Percentiles rank a stretch among this genome's conserved stretches.
phyloP scores from a whole-genome alignment of 2,329 filamentous ascomycete species.

The Sporothrix pseudoabietina region DNA sequence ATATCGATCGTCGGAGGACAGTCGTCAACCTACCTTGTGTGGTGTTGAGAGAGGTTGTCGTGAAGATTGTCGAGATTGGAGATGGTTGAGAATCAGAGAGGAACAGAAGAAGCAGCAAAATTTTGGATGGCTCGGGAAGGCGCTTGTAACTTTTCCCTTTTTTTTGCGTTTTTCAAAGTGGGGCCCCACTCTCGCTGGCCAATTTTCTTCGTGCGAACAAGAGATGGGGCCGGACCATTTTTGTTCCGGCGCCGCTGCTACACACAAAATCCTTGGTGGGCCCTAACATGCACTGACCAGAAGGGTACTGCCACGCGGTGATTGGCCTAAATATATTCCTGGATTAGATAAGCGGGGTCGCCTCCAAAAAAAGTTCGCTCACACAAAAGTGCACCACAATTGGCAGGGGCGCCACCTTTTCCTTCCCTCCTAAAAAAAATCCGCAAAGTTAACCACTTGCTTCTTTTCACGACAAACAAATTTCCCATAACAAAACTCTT shows the following conservation, averaged over 20 bases:
- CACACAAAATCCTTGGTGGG: conserved; percentile 31
- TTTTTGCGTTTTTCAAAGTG: conserved; percentile 24
- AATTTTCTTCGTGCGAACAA: conserved; percentile 33
- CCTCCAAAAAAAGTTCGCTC: conserved; percentile 28
- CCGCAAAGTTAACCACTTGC: conserved; percentile 21
- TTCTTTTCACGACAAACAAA: conserved; percentile 26
- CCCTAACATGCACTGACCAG: conserved; percentile 31
- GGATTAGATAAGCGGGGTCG: conserved; percentile 26
- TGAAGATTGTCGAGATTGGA: conserved; percentile 17
- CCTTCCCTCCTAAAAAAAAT: conserved; percentile 21
- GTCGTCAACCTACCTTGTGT: conserved; percentile 28
- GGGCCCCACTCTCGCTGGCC: not conserved
- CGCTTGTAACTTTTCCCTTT: conserved; percentile 13
- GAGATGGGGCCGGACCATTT: conserved; percentile 29
- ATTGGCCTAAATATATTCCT: not conserved
- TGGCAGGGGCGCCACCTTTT: conserved; percentile 24
- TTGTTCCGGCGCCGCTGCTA: conserved; percentile 27
- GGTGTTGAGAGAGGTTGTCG: conserved; percentile 28
- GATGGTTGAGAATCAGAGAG: conserved; percentile 13
- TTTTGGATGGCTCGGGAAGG: not conserved
- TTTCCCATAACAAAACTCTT: conserved; percentile 52
- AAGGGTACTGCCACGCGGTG: conserved; percentile 15
- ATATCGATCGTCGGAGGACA: conserved; percentile 14
- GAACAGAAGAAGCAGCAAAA: conserved; percentile 11
- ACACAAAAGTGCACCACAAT: conserved; percentile 29